Evolutionary conservation across 192 early-diverging fungal genomes (phyloP), one percentile per base, ranked within the genome.

Genomic region (Glomus cerebriforme): DNA sequence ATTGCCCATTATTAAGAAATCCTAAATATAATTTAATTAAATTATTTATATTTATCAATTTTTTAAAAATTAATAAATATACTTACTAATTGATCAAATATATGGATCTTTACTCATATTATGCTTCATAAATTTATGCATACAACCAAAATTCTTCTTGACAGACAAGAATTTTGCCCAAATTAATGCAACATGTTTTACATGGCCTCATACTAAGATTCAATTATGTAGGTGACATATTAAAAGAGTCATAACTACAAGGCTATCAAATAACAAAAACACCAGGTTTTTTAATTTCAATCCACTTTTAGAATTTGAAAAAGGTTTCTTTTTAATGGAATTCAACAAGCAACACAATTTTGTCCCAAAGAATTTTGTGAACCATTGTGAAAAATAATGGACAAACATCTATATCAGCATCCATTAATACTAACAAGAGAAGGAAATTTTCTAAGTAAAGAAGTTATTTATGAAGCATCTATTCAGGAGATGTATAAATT

Each of bases 121-220:
- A 39, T 39, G 7, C 7, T 39, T 39, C 7, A 39, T 39, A 39
- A 39, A 39, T 39, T 39, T 39, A 39, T 39, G 37, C 37, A 39
- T 39, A 7, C n/a, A n/a, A n/a, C n/a, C n/a, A n/a, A n/a, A 58
- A 32, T 74, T 74, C 45, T 74, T 74, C 5, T 58, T 74, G 34
- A 74, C 26, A 35, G 45, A 73, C 17, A 73, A 73, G 32, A 8
- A 73, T 58, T 74, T 29, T 35, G 26, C n/a, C 2, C 72, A 74
- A n/a, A 74, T 74, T 34, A 74, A 74, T 74, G 54, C 72, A 22
- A 10, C 27, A 7, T 9, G 6, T 9, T 74, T 58, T 54, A 59
- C 37, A 47, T 71, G 69, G 34, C 19, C 67, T 0, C 0, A 69
- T 69, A 5, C 17, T 39, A 74, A 74, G 26, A 59, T 74, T 7